A percentile compares a stretch with the other conserved stretches of the same genome.
phyloP scores from a whole-genome alignment of 139 green algal genomes.

The Helicosporidium sp. region DNA sequence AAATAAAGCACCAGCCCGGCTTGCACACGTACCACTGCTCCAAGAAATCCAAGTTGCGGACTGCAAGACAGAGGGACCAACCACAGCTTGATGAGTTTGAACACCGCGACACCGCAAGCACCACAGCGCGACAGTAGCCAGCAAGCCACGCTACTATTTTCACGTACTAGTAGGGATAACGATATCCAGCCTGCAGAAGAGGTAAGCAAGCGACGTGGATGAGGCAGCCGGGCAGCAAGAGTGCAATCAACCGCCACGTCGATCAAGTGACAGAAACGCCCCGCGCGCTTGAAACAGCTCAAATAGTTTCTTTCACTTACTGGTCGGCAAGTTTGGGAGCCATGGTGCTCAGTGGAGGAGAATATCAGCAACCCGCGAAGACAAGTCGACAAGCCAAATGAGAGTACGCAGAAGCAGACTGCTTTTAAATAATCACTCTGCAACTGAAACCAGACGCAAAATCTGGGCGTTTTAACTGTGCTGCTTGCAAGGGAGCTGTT shows the following conservation, averaged over 20 bases:
- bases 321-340: neutral
- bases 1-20: no score
- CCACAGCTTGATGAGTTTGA: no score
- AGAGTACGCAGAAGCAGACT: no score
- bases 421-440: no score
- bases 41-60: constrained; percentile 61
- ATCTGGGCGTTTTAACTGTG: no score
- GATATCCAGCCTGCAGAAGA: constrained; percentile 39
- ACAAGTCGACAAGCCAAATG: no score
- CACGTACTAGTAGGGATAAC: constrained; percentile 70
- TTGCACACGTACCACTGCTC: constrained; percentile 67
- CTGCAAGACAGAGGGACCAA: constrained; percentile 1
- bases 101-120: no score
- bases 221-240: neutral
- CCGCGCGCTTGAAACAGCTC: neutral
- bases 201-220: neutral
- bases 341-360: neutral
- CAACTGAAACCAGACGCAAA: no score
- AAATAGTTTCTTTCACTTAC: neutral
- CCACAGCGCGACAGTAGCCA: no score
- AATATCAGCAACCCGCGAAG: neutral
- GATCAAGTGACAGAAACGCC: neutral
- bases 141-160: no score
- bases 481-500: no score
- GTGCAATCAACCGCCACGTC: neutral